Percentiles rank a stretch among this genome's conserved stretches.
These are phyloP conservation scores for Setaria viridis DNA, from an alignment of 202 grass and related monocot species.

Conservation along the genomic window DNA sequence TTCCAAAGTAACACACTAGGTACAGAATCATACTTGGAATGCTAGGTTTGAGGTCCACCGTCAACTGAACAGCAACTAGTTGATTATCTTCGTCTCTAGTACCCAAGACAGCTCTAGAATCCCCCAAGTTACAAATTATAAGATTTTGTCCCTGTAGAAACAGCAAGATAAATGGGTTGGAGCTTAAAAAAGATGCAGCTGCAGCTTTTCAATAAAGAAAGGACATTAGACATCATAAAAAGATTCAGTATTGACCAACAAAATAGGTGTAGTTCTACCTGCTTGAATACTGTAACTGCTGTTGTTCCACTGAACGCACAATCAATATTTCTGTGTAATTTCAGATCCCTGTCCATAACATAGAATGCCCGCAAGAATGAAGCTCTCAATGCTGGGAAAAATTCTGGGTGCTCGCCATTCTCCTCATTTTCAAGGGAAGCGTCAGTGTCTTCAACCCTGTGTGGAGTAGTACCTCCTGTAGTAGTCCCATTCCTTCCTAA, in stretches of 20 bases:
- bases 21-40: slow-evolving; percentile 65
- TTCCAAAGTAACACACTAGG: slow-evolving; percentile 24
- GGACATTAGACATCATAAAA: neutral
- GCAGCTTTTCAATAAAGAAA: slow-evolving; percentile 5
- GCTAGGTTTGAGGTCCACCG: slow-evolving; percentile 79
- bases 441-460: slow-evolving; percentile 19
- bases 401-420: slow-evolving; percentile 40
- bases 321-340: slow-evolving; percentile 56
- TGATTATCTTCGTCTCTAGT: slow-evolving; percentile 67
- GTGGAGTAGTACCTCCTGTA: slow-evolving; percentile 34
- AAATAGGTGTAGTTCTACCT: slow-evolving; percentile 51
- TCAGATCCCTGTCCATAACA: slow-evolving; percentile 79
- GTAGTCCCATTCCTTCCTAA: slow-evolving; percentile 35
- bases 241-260: neutral
- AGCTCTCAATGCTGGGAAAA: slow-evolving; percentile 51
- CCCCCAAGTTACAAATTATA: slow-evolving; percentile 80
- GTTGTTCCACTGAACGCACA: slow-evolving; percentile 76
- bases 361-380: slow-evolving; percentile 70
- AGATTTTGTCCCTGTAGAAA: slow-evolving; percentile 65
- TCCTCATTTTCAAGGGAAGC: slow-evolving; percentile 31
- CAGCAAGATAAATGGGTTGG: slow-evolving; percentile 14
- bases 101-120: slow-evolving; percentile 79
- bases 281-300: slow-evolving; percentile 77
- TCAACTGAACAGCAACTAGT: slow-evolving; percentile 65
- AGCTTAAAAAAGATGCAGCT: neutral